Evolutionary conservation across 2,329 filamentous ascomycete species (phyloP).

Genomic region (Aureobasidium uvarum): DNA sequence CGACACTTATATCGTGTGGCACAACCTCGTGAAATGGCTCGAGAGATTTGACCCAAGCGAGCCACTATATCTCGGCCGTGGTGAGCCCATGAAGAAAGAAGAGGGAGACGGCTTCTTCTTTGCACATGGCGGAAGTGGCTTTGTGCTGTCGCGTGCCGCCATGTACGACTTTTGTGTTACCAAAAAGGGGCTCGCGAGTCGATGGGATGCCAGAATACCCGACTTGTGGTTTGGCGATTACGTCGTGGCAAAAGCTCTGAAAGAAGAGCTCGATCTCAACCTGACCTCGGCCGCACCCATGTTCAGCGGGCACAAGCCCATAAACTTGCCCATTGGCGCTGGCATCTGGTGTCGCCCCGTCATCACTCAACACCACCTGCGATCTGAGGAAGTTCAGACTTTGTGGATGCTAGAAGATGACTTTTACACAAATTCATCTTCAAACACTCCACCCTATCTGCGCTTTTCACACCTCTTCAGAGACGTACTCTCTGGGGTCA

Average conservation of each 20-base stretch:
- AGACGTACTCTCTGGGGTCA: constrained; percentile 29
- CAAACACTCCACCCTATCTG: constrained; percentile 12
- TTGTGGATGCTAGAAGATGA: constrained; percentile 31
- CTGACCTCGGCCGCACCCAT: constrained; percentile 31
- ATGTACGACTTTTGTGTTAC: constrained; percentile 29
- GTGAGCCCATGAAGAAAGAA: constrained; percentile 29
- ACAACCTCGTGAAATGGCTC: constrained; percentile 47
- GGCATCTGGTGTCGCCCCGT: constrained; percentile 34
- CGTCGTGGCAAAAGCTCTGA: constrained; percentile 32
- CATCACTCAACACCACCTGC: constrained; percentile 34
- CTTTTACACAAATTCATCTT: constrained; percentile 23
- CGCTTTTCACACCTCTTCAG: constrained; percentile 17
- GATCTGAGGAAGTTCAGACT: constrained; percentile 28
- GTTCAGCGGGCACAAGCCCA: constrained; percentile 32
- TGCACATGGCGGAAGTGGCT: constrained; percentile 33
- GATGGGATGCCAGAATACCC: constrained; percentile 32
- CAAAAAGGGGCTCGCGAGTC: constrained; percentile 28
- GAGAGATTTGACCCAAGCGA: constrained; percentile 46
- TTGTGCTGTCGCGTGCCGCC: constrained; percentile 32
- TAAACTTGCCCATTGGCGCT: constrained; percentile 28
- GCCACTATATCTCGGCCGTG: constrained; percentile 46
- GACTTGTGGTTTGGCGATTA: constrained; percentile 34
- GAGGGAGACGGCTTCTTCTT: constrained; percentile 28
- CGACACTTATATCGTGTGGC: constrained; percentile 48
- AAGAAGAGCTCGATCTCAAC: constrained; percentile 31